Conservation (phyloP, 2,329 filamentous ascomycete species). For the Verticillium zaregamsianum region DNA sequence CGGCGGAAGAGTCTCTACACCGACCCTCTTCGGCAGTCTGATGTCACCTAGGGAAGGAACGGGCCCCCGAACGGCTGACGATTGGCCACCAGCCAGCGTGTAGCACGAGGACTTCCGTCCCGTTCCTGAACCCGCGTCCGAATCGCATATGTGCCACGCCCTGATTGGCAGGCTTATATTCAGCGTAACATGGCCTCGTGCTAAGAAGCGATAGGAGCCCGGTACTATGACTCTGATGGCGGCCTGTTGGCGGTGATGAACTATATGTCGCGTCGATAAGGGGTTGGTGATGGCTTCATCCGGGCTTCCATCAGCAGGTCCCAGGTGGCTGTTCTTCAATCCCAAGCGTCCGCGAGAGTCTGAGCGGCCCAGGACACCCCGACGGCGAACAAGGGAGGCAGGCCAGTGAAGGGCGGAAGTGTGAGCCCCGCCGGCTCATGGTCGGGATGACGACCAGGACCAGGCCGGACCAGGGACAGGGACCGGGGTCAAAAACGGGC, state of each 20-base stretch:
- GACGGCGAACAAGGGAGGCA: not conserved
- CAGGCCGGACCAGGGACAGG: not conserved
- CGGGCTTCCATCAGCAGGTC: not conserved
- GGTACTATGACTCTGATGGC: not conserved
- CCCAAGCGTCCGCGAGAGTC: not conserved
- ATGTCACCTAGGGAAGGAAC: not conserved
- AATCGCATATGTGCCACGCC: not conserved
- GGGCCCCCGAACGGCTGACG: not conserved
- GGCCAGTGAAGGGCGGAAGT: not conserved
- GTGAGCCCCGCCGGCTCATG: not conserved
- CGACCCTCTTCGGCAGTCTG: not conserved
- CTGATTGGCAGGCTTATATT: not conserved
- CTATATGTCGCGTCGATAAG: not conserved
- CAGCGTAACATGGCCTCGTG: not conserved
- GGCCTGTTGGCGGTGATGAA: not conserved
- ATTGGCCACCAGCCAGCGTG: not conserved
- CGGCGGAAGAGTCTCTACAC: not conserved
- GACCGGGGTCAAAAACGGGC: not conserved
- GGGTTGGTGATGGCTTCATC: not conserved
- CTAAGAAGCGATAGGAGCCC: not conserved
- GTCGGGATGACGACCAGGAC: not conserved
- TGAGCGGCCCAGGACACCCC: not conserved
- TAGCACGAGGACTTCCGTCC: not conserved
- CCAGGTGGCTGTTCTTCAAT: not conserved
- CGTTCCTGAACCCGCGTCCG: not conserved